A percentile compares a stretch with the other conserved stretches of the same genome.
These are phyloP conservation scores for Dictyostelium firmibasis DNA, from an alignment of 78 protist species.

Conservation along the genomic window DNA sequence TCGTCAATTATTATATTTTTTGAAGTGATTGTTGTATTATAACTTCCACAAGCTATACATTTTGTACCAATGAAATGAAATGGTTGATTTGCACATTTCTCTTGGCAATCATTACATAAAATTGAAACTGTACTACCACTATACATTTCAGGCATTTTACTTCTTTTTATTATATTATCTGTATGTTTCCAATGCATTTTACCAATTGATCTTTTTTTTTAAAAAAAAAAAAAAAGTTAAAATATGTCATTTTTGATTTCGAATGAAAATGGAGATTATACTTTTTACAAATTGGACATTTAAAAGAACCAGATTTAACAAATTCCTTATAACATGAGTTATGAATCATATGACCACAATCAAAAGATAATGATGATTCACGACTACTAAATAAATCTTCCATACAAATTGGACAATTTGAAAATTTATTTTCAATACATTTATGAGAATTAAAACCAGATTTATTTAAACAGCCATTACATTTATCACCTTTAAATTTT, in stretches of 20 bases:
- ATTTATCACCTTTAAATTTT: background rate
- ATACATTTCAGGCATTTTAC: slow-evolving; percentile 83
- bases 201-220: slow-evolving; percentile 19
- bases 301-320: background rate
- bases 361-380: background rate
- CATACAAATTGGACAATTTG: slow-evolving; percentile 84
- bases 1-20: slow-evolving; percentile 25
- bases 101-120: slow-evolving; percentile 82
- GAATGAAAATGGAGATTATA: too few species aligned
- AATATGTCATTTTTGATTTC: too few species aligned
- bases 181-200: background rate
- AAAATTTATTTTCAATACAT: slow-evolving; percentile 65
- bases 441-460: slow-evolving; percentile 26
- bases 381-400: slow-evolving; percentile 80
- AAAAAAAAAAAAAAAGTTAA: background rate
- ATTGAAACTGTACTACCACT: slow-evolving; percentile 23
- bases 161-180: slow-evolving; percentile 25
- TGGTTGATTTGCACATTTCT: background rate
- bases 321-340: slow-evolving; percentile 33
- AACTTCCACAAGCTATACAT: slow-evolving; percentile 69
- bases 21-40: slow-evolving; percentile 60
- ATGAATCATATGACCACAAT: slow-evolving; percentile 88
- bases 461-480: background rate
- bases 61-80: slow-evolving; percentile 78
- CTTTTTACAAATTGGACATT: slow-evolving; percentile 88